Evolutionary conservation across 179 eudicot species (phyloP).

Genomic region (Silene coronaria): DNA sequence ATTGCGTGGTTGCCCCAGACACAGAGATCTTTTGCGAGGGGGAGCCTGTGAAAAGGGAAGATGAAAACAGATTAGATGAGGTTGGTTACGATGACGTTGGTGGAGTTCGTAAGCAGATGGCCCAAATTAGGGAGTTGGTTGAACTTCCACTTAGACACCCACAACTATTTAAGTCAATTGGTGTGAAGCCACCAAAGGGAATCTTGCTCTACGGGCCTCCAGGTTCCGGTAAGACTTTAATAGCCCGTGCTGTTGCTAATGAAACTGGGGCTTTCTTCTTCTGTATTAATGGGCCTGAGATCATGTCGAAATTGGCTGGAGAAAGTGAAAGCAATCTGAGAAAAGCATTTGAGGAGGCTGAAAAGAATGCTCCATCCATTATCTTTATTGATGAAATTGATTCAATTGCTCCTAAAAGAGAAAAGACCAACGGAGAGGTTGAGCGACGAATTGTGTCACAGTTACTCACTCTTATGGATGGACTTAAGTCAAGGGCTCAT

Average conservation of each 20-base stretch:
- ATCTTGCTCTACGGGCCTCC: conserved; percentile 4
- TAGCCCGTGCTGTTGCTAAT: not conserved
- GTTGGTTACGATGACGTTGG: conserved; percentile 93
- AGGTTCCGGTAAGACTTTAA: not conserved
- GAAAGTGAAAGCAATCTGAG: conserved; percentile 37
- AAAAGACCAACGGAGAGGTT: conserved; percentile 84
- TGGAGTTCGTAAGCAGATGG: conserved; percentile 91
- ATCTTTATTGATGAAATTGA: conserved; percentile 83
- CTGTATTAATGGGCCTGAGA: conserved; percentile 3
- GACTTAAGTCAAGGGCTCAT: conserved; percentile 85
- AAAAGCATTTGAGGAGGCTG: conserved; percentile 91
- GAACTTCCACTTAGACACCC: conserved; percentile 8
- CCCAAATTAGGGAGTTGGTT: conserved; percentile 34
- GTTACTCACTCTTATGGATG: conserved; percentile 86
- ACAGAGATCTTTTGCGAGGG: conserved; percentile 92
- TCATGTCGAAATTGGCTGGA: conserved; percentile 5
- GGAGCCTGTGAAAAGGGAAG: conserved; percentile 81
- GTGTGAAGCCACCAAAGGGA: conserved; percentile 5
- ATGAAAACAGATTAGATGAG: conserved; percentile 76
- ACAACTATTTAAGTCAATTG: conserved; percentile 6
- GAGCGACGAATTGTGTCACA: conserved; percentile 92
- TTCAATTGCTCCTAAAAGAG: conserved; percentile 94
- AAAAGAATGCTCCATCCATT: conserved; percentile 83
- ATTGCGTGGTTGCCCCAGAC: conserved; percentile 87
- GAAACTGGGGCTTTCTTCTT: not conserved